Evolutionary conservation across 2,329 filamentous ascomycete genomes (phyloP).

Genomic region (Trichoderma brevicompactum): DNA sequence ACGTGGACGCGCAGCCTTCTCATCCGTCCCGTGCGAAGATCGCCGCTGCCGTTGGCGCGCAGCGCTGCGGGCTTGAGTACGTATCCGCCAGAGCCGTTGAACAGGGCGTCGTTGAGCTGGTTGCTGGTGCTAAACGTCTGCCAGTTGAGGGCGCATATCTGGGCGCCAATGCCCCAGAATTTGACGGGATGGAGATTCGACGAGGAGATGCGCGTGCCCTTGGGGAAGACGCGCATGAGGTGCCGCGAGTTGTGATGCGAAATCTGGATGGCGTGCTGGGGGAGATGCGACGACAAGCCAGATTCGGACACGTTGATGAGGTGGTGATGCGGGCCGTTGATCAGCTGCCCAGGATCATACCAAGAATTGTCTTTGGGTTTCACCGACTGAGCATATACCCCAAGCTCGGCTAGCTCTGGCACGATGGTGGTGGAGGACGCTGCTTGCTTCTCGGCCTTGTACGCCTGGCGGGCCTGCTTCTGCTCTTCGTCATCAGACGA

Average conservation of each 20-base stretch:
- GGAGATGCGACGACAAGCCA: constrained; percentile 58
- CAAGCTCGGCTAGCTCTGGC: constrained; percentile 66
- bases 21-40: constrained; percentile 50
- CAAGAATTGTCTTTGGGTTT: constrained; percentile 69
- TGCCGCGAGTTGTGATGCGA: constrained; percentile 65
- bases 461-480: constrained; percentile 53
- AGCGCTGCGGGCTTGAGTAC: constrained; percentile 67
- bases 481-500: constrained; percentile 52
- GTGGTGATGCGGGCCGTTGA: constrained; percentile 66
- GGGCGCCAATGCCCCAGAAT: constrained; percentile 70
- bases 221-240: constrained; percentile 72
- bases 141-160: constrained; percentile 73
- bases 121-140: constrained; percentile 68
- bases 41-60: constrained; percentile 58
- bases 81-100: constrained; percentile 67
- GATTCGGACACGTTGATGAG: constrained; percentile 72
- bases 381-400: constrained; percentile 71
- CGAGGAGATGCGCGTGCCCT: constrained; percentile 70
- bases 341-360: constrained; percentile 56
- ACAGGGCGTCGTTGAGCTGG: constrained; percentile 71
- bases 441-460: constrained; percentile 58
- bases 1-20: constrained; percentile 61
- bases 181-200: constrained; percentile 65
- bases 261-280: constrained; percentile 52
- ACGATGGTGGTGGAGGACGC: constrained; percentile 57